Base-by-base conservation (phyloP, 2,329 filamentous ascomycete species). In the Incumbomyces delicatus region DNA sequence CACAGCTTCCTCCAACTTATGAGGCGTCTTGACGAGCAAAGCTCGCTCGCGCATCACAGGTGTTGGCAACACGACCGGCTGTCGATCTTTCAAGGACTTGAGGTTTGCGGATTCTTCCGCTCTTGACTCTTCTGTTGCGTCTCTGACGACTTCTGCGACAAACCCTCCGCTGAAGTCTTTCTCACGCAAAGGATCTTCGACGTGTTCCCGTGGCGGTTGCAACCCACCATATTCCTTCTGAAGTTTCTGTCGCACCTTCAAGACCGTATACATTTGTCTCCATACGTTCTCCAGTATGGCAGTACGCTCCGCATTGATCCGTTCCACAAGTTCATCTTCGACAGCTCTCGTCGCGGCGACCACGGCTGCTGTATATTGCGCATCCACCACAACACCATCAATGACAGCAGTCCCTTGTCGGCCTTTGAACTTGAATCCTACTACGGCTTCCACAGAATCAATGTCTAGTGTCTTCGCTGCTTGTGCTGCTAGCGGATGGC, bases 381-480 rank as follows among this genome's bases (percentile, higher is more conserved):
- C 61, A 0, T 88, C 83, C 1, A 94, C 79, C 1, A 98, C 80
- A 1, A 83, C 76, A 1, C 92, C 92, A 32, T 78, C 76, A 2
- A 92, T 67, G 2, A 95, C 75, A 1, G 92, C 88, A 2, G 87
- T 95, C 13, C 90, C 90, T 47, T 87, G 81, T 2, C 87, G 78
- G 1, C 88, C 88, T 59, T 80, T 82, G 67, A 96, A 98, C 32
- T 83, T 75, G 59, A 96, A 98, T 0, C 90, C 90, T 0, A 83
- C 92, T 4, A 98, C 78, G 0, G 92, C 92, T 29, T 90, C 87
- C 2, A 87, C 87, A 62, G 85, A 94, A 65, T 96, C 88, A 14
- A 96, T 74, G 0, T 81, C 81, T 1, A 95, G 64, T 20, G 81
- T 65, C 51, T 81, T 77, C 11, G 67, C 64, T n/a, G 71, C 79